These are phyloP conservation scores for Fusarium albidum DNA, from an alignment of 2,329 filamentous ascomycete species.

Conservation along the genomic window DNA sequence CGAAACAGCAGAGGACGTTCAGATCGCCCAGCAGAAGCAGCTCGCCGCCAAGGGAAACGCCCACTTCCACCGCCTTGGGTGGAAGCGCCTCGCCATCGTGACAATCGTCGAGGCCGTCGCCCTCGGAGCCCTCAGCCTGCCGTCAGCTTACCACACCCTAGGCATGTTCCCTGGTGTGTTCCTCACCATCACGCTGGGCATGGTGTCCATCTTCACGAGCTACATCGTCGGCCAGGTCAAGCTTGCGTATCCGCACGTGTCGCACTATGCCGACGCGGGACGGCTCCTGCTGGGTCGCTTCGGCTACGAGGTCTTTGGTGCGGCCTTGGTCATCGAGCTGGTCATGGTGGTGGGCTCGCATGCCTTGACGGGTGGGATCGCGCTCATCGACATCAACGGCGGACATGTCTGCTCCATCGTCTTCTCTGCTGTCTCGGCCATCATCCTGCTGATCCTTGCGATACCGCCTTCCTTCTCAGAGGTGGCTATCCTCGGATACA, in stretches of 20 bases:
- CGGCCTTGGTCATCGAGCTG: neutral
- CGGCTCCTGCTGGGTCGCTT: neutral
- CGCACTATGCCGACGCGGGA: slow-evolving; percentile 1
- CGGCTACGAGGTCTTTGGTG: neutral
- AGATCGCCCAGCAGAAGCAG: neutral
- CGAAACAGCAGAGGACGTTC: neutral
- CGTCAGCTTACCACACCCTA: neutral
- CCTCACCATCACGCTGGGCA: neutral
- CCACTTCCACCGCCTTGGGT: neutral
- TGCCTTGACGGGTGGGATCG: too few species aligned
- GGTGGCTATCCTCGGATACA: too few species aligned
- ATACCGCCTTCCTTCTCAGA: too few species aligned
- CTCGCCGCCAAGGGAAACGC: neutral
- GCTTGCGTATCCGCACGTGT: neutral
- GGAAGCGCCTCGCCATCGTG: neutral
- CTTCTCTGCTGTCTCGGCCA: too few species aligned
- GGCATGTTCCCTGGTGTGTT: neutral
- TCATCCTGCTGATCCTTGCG: too few species aligned
- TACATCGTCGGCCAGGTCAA: neutral
- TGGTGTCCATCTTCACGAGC: neutral
- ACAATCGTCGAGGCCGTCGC: neutral
- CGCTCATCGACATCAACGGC: too few species aligned
- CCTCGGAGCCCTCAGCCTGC: neutral
- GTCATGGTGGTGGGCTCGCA: too few species aligned
- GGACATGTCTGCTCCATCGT: too few species aligned